phyloP scores from a whole-genome alignment of 208 protist species.

The Endotrypanum monterogeii region DNA sequence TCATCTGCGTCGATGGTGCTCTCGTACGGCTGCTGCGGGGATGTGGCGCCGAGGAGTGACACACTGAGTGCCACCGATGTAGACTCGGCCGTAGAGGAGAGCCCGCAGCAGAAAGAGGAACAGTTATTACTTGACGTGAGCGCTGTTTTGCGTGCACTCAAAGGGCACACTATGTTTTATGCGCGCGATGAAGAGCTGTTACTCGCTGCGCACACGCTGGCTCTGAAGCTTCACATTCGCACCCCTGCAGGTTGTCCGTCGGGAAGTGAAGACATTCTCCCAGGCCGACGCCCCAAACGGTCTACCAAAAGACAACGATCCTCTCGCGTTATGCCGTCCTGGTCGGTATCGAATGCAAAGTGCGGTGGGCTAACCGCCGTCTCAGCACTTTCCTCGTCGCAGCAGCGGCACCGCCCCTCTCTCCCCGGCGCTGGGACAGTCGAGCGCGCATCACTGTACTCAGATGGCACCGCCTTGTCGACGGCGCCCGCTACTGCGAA shows the following conservation, averaged over 20 bases:
- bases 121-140: conserved; percentile 33
- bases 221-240: conserved; percentile 29
- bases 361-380: conserved; percentile 1
- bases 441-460: background rate
- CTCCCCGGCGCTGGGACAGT: background rate
- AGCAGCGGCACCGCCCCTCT: background rate
- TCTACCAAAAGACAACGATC: background rate
- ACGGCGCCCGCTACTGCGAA: background rate
- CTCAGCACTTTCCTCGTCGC: background rate
- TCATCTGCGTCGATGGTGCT: background rate
- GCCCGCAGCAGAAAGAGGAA: conserved; percentile 4
- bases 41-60: background rate
- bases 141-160: conserved; percentile 53
- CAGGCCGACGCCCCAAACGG: background rate
- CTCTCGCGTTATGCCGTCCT: conserved; percentile 5
- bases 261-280: background rate
- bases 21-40: conserved; percentile 2
- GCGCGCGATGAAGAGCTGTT: conserved; percentile 50
- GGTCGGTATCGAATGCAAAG: conserved; percentile 18
- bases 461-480: background rate
- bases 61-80: background rate
- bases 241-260: background rate
- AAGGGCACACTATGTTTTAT: conserved; percentile 54
- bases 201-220: conserved; percentile 36
- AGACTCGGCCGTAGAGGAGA: conserved; percentile 11